These are phyloP conservation scores for Phlyctochytrium planicorne DNA, from an alignment of 192 early-diverging fungal genomes.

Conservation along the genomic window DNA sequence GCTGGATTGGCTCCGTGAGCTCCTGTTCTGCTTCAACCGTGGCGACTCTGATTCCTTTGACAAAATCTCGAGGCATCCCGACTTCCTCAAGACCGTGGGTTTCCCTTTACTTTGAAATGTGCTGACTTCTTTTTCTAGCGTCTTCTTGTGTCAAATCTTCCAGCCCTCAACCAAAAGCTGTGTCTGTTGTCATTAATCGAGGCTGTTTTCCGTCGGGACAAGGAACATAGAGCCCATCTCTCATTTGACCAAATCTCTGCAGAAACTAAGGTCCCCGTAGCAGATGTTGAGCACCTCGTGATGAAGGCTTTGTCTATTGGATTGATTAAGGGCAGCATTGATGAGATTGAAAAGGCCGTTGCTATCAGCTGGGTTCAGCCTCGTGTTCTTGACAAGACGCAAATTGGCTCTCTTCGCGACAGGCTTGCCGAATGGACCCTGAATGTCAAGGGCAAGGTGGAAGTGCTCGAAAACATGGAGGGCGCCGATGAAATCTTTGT, in stretches of 20 bases:
- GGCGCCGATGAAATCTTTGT: slow-evolving; percentile 35
- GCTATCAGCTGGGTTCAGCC: slow-evolving; percentile 95
- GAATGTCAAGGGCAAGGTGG: slow-evolving; percentile 74
- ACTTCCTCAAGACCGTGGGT: slow-evolving; percentile 64
- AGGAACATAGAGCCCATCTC: slow-evolving; percentile 71
- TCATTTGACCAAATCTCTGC: slow-evolving; percentile 78
- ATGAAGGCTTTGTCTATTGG: slow-evolving; percentile 97
- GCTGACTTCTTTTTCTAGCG: slow-evolving; percentile 48
- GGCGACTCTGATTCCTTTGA: slow-evolving; percentile 95
- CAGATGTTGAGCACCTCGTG: slow-evolving; percentile 94
- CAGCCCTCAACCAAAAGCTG: slow-evolving; percentile 91
- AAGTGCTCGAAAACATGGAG: slow-evolving; percentile 72
- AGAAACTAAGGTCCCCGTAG: slow-evolving; percentile 72
- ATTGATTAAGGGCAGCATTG: slow-evolving; percentile 89
- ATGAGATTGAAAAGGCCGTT: slow-evolving; percentile 90
- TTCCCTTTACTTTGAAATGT: background rate
- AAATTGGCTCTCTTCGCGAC: slow-evolving; percentile 82
- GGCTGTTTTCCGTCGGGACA: slow-evolving; percentile 80
- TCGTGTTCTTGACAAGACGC: slow-evolving; percentile 85
- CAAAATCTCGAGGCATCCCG: slow-evolving; percentile 55
- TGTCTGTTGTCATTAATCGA: slow-evolving; percentile 97
- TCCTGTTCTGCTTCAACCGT: slow-evolving; percentile 90
- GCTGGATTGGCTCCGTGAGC: slow-evolving; percentile 79
- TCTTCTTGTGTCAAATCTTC: slow-evolving; percentile 72
- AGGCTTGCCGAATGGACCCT: slow-evolving; percentile 82